Percentiles rank a stretch among this genome's conserved stretches.
These are phyloP conservation scores for Fraxinus sp. DNA, from an alignment of 305 asterid species.

Conservation along the genomic window DNA sequence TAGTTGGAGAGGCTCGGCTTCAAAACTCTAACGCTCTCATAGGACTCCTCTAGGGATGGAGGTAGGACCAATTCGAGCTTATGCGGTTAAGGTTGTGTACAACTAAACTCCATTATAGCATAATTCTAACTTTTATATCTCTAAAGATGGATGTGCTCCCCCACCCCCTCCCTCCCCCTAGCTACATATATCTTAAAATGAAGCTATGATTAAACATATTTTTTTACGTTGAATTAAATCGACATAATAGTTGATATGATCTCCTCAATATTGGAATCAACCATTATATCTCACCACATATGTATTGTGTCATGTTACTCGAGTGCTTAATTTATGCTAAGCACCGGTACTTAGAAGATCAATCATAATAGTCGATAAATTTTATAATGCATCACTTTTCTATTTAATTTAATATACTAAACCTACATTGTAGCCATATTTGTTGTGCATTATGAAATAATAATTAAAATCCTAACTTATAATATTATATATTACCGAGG, in stretches of 20 bases:
- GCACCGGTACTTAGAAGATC: too few species aligned
- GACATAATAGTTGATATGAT: too few species aligned
- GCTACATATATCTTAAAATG: not conserved
- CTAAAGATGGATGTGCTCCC: not conserved
- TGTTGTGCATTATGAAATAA: not conserved
- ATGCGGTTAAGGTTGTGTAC: not conserved
- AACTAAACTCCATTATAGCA: not conserved
- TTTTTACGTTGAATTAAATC: not conserved
- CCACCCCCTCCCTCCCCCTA: not conserved
- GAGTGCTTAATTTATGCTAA: too few species aligned
- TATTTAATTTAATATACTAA: not conserved
- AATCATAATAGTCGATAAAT: not conserved
- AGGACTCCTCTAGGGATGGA: too few species aligned
- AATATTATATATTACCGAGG: too few species aligned
- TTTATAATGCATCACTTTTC: not conserved
- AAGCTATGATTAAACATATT: not conserved
- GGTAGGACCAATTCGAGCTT: too few species aligned
- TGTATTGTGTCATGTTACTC: too few species aligned
- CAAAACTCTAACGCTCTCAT: too few species aligned
- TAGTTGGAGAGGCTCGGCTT: too few species aligned
- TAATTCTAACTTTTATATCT: not conserved
- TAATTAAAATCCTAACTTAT: too few species aligned
- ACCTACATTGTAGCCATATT: not conserved
- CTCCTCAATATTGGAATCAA: too few species aligned
- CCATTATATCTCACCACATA: too few species aligned